A percentile compares a stretch with the other conserved stretches of the same genome.
These are phyloP conservation scores for Coccinonectria pachysandricola DNA, from an alignment of 2,329 filamentous ascomycete genomes.

Conservation along the genomic window DNA sequence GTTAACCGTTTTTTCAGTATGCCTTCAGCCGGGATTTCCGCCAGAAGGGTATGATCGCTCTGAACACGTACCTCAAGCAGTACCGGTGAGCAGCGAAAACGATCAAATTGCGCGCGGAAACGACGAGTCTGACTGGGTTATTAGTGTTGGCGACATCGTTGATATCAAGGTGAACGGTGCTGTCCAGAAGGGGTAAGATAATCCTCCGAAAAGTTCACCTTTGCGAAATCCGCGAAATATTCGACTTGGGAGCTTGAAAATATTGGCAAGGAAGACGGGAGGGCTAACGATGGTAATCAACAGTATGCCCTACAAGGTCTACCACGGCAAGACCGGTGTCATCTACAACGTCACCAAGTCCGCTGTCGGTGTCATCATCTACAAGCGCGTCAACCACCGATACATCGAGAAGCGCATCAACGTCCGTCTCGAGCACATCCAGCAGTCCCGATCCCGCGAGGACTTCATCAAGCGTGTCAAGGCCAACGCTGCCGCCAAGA, in stretches of 20 bases:
- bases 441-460: slow-evolving; percentile 87
- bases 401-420: slow-evolving; percentile 99
- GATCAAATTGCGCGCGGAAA: neutral
- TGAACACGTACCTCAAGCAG: slow-evolving; percentile 88
- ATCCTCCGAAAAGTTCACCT: slow-evolving; percentile 7
- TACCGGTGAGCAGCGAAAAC: slow-evolving; percentile 54
- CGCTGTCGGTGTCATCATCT: slow-evolving; percentile 96
- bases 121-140: slow-evolving; percentile 31
- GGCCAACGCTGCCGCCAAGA: slow-evolving; percentile 86
- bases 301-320: slow-evolving; percentile 98
- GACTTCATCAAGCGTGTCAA: slow-evolving; percentile 96
- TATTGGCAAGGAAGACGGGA: slow-evolving; percentile 3
- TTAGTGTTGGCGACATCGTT: slow-evolving; percentile 92
- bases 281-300: slow-evolving; percentile 28
- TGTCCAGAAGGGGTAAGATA: slow-evolving; percentile 84
- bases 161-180: slow-evolving; percentile 99
- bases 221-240: slow-evolving; percentile 10
- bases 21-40: slow-evolving; percentile 92
- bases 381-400: slow-evolving; percentile 98
- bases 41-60: slow-evolving; percentile 85
- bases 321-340: slow-evolving; percentile 98
- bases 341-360: slow-evolving; percentile 99
- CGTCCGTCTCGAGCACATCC: slow-evolving; percentile 96
- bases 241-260: slow-evolving; percentile 7
- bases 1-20: slow-evolving; percentile 51